Base-by-base conservation (phyloP, 495 filamentous ascomycete genomes). In the Friedmanniomyces simplex region DNA sequence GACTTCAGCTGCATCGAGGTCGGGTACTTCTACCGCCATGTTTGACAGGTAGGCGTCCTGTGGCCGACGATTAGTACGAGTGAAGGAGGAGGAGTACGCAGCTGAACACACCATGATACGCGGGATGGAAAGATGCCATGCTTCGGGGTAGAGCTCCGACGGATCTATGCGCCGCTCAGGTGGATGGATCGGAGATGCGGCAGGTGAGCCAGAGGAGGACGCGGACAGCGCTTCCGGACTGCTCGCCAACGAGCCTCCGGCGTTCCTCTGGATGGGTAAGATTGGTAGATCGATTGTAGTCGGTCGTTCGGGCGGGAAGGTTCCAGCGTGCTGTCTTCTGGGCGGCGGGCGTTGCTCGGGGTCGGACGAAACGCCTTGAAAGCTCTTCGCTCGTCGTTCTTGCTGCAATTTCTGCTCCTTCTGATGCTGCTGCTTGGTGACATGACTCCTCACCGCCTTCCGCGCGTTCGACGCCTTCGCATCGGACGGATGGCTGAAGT, bases 11-110 rank as follows among this genome's bases (percentile, higher is more conserved):
- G 64, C 64, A 46, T 76, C 74, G 20, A 79, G 64, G 43, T 76
- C 72, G 18, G 74, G 76, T 16, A 77, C 75, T 57, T 76, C 72
- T 24, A 71, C 64, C 21, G 72, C 75, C 68, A 77, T 71, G 61
- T 69, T 62, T 11, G 68, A 54, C n/a, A 75, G 59, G 58, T 77
- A 63, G 52, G 59, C 21, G 12, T 63, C 61, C 61, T 63, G 43
- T 28, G 14, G 13, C 11, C 18, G 16, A 26, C 1, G 8, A 41
- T 24, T 10, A 14, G 25, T 30, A 36, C 26, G 11, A 28, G 46
- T 30, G 6, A 2, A 25, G 16, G 13, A 25, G n/a, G 1, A 37
- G 30, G 13, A 2, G 28, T n/a, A 22, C 12, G 36, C 7, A 26
- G 30, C 5, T 14, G 34, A 20, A 20, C 60, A 28, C 45, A 63